A percentile compares a stretch with the other conserved stretches of the same genome.
phyloP scores from a whole-genome alignment of 306 rosid species.

The Boehmeria nivea region DNA sequence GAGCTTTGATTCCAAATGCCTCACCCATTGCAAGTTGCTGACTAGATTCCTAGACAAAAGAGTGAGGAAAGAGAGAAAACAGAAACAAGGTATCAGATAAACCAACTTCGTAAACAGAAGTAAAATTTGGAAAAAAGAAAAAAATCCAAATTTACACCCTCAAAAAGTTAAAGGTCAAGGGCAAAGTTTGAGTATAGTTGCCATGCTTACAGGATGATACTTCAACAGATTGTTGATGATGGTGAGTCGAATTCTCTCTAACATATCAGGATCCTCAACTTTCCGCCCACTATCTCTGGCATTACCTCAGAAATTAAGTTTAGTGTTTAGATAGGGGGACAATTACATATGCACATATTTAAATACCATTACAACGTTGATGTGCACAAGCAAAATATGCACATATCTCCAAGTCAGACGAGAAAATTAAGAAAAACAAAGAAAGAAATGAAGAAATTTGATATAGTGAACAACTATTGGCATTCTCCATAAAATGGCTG shows the following conservation, averaged over 20 bases:
- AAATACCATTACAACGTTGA: not conserved
- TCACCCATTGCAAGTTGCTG: conserved; percentile 88
- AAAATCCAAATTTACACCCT: conserved; percentile 9
- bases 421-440: too few species aligned
- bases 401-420: too few species aligned
- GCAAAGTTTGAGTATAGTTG: conserved; percentile 8
- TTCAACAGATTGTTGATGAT: conserved; percentile 85
- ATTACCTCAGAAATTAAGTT: conserved; percentile 19
- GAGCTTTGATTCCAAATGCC: conserved; percentile 91
- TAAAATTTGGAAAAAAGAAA: too few species aligned
- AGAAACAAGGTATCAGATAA: conserved; percentile 7
- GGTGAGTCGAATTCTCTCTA: conserved; percentile 91
- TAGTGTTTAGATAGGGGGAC: not conserved
- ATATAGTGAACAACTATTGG: not conserved
- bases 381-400: too few species aligned
- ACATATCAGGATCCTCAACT: conserved; percentile 93
- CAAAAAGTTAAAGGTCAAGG: conserved; percentile 14
- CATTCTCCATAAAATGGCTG: not conserved
- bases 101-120: not conserved
- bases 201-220: conserved; percentile 85
- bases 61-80: not conserved
- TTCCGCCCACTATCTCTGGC: conserved; percentile 85
- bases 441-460: not conserved
- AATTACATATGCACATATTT: not conserved
- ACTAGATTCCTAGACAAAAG: conserved; percentile 66